phyloP scores from a whole-genome alignment of 2,329 filamentous ascomycete species.

The Sarocladium kiliense region DNA sequence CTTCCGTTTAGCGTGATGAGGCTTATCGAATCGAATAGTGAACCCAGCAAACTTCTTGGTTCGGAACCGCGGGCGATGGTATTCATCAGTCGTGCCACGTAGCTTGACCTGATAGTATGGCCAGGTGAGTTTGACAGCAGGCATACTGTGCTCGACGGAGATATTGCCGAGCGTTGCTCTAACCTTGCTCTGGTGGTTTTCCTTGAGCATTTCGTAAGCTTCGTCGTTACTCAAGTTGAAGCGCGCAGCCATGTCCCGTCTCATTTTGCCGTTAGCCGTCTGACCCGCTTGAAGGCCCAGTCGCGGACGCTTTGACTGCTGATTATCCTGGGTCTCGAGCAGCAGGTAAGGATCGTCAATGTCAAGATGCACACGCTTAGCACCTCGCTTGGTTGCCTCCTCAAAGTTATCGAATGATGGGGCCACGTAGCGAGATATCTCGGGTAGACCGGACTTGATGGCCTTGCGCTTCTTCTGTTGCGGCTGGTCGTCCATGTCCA shows the following conservation, averaged over 20 bases:
- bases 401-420: conserved; percentile 80
- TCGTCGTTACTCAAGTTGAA: conserved; percentile 98
- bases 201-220: conserved; percentile 91
- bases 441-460: conserved; percentile 53
- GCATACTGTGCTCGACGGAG: conserved; percentile 90
- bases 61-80: conserved; percentile 74
- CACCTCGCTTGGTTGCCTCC: conserved; percentile 62
- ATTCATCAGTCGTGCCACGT: conserved; percentile 67
- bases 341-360: conserved; percentile 84
- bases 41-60: conserved; percentile 65
- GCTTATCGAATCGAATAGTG: conserved; percentile 66
- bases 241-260: conserved; percentile 68
- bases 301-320: conserved; percentile 56
- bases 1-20: conserved; percentile 73
- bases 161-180: conserved; percentile 87
- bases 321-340: conserved; percentile 68
- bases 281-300: conserved; percentile 52
- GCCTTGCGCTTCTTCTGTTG: conserved; percentile 63
- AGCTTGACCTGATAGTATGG: conserved; percentile 93
- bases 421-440: conserved; percentile 54
- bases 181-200: conserved; percentile 95
- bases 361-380: conserved; percentile 77
- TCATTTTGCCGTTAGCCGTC: conserved; percentile 63
- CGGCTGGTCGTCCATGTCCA: conserved; percentile 35
- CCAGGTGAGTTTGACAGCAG: conserved; percentile 85